Base-by-base conservation (phyloP, 192 early-diverging fungal species). In the Gorgonomyces haynaldii region DNA sequence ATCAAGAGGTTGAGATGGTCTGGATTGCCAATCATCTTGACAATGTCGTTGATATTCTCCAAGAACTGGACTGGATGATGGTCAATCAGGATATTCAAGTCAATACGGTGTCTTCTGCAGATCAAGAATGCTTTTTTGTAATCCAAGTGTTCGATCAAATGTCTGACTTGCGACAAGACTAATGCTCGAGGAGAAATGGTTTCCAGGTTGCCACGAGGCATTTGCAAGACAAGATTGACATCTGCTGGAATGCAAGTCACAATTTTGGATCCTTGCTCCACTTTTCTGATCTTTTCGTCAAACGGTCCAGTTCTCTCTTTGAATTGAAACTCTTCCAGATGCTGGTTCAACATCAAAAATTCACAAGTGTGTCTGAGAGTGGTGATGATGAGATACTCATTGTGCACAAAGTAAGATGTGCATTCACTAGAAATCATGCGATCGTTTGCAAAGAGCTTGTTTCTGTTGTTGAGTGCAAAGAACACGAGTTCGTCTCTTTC, bases 181-280 rank as follows among this genome's bases (percentile, higher is more conserved):
- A 98, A 62, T 4, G 91, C 85, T 3, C 95, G 82, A 1, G 95
- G 95, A 12, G 76, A 67, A 17, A 98, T 73, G 0, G 92, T 96
- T 54, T 98, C 95, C 41, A 96, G 64, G 47, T 98, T 98, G 4
- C 95, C 95, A 22, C 95, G 83, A 9, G 95, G 95, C 95, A 98
- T 98, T 66, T 88, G 85, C n/a, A 88, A 53, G 13, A 89, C 59
- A 25, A 89, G 56, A 41, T 71, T 73, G 12, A 78, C 73, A 42
- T 74, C 80, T 35, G 56, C 63, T 1, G 88, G 84, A 6, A 80
- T 62, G 0, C 86, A 86, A 32, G 79, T 44, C 3, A 96, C 84
- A 54, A 96, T 89, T 19, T 78, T 74, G 7, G 95, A 72, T 8
- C 92, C 95, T 40, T 90, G 78, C 66, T 98, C 95, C n/a, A 98